Evolutionary conservation across 2,329 filamentous ascomycete species (phyloP).

Genomic region (Sclerotinia nivalis): DNA sequence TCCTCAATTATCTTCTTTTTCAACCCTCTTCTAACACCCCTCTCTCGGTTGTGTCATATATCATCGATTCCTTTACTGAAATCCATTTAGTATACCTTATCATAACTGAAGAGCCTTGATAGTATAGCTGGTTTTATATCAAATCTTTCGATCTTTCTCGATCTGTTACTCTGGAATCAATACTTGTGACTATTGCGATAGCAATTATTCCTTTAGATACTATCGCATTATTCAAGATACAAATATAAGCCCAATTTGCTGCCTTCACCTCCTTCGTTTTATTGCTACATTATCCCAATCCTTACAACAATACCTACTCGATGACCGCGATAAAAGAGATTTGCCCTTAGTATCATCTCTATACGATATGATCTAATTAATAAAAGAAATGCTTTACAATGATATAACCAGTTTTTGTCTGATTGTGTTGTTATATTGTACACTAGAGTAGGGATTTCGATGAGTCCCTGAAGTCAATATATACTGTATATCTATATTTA

Average conservation of each 20-base stretch:
- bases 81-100: background rate
- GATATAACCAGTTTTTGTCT: too few species aligned
- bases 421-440: too few species aligned
- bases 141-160: background rate
- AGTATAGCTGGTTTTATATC: background rate
- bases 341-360: too few species aligned
- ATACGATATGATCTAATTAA: too few species aligned
- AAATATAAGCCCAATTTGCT: background rate
- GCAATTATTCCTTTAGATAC: background rate
- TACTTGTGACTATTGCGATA: background rate
- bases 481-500: too few species aligned
- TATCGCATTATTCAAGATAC: constrained; percentile 2
- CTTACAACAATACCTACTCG: background rate
- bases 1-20: background rate
- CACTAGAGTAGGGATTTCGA: too few species aligned
- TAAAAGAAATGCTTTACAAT: too few species aligned
- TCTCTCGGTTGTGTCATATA: background rate
- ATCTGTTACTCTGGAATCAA: constrained; percentile 13
- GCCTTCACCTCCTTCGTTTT: background rate
- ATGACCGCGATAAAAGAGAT: too few species aligned
- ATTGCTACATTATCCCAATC: background rate
- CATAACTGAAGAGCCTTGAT: constrained; percentile 5
- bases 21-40: background rate
- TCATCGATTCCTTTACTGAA: background rate
- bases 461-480: too few species aligned